Percentiles rank a stretch among this genome's conserved stretches.
Conservation (phyloP, 2,329 filamentous ascomycete genomes). For the Alternaria burnsii region DNA sequence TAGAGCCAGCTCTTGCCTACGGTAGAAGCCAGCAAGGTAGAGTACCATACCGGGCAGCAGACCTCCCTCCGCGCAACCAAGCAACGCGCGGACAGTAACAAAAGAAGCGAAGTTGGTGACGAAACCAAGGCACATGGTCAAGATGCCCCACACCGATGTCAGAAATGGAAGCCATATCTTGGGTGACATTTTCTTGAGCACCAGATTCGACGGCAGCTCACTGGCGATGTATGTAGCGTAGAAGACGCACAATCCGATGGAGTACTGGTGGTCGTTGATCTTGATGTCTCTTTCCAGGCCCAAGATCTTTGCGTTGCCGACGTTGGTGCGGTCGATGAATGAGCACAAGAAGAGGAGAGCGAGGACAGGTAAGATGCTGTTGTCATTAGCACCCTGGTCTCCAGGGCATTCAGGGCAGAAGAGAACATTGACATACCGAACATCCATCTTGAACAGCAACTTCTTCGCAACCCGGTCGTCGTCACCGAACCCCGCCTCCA, state of each 20-base stretch:
- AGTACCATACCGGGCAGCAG: slow-evolving; percentile 72
- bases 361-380: slow-evolving; percentile 69
- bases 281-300: slow-evolving; percentile 64
- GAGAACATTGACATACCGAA: slow-evolving; percentile 47
- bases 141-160: slow-evolving; percentile 65
- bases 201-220: slow-evolving; percentile 70
- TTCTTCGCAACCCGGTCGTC: slow-evolving; percentile 31
- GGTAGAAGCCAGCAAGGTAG: slow-evolving; percentile 71
- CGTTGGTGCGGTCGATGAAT: slow-evolving; percentile 74
- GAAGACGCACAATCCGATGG: slow-evolving; percentile 70
- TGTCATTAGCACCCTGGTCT: not conserved
- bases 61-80: slow-evolving; percentile 71
- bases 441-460: slow-evolving; percentile 64
- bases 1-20: slow-evolving; percentile 66
- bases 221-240: slow-evolving; percentile 71
- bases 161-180: slow-evolving; percentile 68
- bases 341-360: slow-evolving; percentile 72
- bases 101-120: slow-evolving; percentile 65
- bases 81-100: slow-evolving; percentile 66
- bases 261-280: slow-evolving; percentile 70
- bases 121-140: slow-evolving; percentile 67
- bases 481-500: slow-evolving; percentile 27
- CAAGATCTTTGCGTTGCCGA: slow-evolving; percentile 74
- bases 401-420: no score
- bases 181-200: slow-evolving; percentile 69